Evolutionary conservation across 83 land plant species (phyloP), one percentile per base, ranked within the genome.

Genomic region (Picea abies): DNA sequence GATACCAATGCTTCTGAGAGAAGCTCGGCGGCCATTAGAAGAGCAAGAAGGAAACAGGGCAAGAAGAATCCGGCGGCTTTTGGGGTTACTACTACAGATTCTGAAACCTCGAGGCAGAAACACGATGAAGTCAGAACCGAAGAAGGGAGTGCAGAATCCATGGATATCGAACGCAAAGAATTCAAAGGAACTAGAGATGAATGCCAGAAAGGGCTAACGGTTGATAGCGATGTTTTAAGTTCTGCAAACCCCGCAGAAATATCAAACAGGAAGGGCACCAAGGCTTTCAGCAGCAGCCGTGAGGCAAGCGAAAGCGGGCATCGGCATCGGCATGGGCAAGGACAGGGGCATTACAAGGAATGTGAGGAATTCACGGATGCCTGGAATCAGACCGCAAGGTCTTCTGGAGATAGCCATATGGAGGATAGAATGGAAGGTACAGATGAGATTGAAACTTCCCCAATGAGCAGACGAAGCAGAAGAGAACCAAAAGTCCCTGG

Each of bases 401-500:
- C 83, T 69, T 84, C 82, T 70, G 86, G 84, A 35, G 91, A 85
- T 19, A 86, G 89, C 71, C 80, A 61, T 44, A 76, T 82, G 17
- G 88, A 85, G 5, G 56, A 49, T 10, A 49, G 56, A 49, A 86
- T 76, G 77, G 87, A 90, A 63, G 88, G 85, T 2, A 68, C 60
- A 58, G 83, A 87, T 49, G 85, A 87, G 37, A 84, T 84, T 63
- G 78, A 76, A 23, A 49, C 78, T 22, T 87, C 90, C 37, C 90
- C 90, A 12, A 82, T 83, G 61, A 89, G 90, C 63, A 87, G 81
- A 62, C 79, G 85, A 35, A 84, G 65, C 32, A 71, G 87, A 8
- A 79, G 83, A n/a, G 90, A 89, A 64, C 84, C 89, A 4, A 79
- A 82, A 56, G 82, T 86, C 9, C 66, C 86, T 22, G 80, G 88